Percentiles rank a stretch among this genome's conserved stretches.
phyloP scores from a whole-genome alignment of 495 filamentous ascomycete species.

The Hypoxylon intermedium region DNA sequence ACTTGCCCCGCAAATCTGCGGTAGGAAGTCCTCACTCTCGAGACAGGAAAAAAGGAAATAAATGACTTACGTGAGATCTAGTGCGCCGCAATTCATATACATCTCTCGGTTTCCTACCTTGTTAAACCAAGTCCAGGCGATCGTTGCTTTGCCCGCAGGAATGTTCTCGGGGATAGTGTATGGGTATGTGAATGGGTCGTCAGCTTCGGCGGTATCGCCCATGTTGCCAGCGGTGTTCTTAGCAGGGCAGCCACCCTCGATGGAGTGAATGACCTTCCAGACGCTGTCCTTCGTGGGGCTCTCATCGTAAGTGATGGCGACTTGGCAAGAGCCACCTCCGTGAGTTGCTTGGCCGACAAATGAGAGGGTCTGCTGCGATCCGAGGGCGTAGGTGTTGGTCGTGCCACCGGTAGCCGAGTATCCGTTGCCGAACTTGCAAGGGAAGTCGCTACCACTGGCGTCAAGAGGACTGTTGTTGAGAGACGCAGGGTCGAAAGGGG shows the following conservation, averaged over 20 bases:
- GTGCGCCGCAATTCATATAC: constrained; percentile 92
- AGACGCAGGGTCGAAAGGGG: constrained; percentile 65
- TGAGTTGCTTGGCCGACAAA: constrained; percentile 75
- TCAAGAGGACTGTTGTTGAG: constrained; percentile 63
- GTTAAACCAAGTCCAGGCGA: constrained; percentile 94
- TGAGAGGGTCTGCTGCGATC: constrained; percentile 59
- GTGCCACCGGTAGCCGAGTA: constrained; percentile 48
- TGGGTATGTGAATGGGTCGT: constrained; percentile 53
- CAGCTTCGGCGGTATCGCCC: constrained; percentile 34
- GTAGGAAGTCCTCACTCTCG: too few relatives aligned
- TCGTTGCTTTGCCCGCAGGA: constrained; percentile 66
- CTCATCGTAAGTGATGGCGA: constrained; percentile 80
- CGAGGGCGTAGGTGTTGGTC: constrained; percentile 60
- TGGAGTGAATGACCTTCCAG: constrained; percentile 85
- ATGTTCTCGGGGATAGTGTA: constrained; percentile 67
- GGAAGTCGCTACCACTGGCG: constrained; percentile 70
- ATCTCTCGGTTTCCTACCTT: constrained; percentile 86
- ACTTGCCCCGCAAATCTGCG: too few relatives aligned
- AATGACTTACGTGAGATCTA: constrained; percentile 72
- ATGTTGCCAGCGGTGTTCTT: constrained; percentile 52
- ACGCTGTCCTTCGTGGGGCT: constrained; percentile 62
- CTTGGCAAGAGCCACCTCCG: constrained; percentile 88
- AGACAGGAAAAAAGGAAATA: too few relatives aligned
- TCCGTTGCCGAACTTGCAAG: constrained; percentile 69
- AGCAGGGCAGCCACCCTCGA: constrained; percentile 80